A percentile compares a stretch with the other conserved stretches of the same genome.
phyloP scores from a whole-genome alignment of 208 protist genomes.

The Trypanosoma mega region DNA sequence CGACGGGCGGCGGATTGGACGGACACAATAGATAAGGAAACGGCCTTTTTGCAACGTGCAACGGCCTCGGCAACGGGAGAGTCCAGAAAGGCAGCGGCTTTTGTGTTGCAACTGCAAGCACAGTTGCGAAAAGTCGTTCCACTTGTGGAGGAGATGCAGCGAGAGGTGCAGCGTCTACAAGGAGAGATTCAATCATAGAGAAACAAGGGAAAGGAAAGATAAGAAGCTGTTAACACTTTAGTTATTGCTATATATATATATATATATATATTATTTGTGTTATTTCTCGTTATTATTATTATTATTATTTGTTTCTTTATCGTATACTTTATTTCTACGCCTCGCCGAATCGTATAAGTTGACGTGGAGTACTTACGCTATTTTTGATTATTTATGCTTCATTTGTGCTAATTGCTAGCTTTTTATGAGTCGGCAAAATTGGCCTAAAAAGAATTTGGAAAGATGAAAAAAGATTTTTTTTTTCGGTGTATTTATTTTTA shows the following conservation, averaged over 20 bases:
- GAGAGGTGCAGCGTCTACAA: constrained; percentile 12
- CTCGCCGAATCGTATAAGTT: too few relatives aligned
- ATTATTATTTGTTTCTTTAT: constrained; percentile 14
- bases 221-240: too few relatives aligned
- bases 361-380: too few relatives aligned
- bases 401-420: too few relatives aligned
- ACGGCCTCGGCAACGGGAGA: background rate
- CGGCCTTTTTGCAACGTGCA: background rate
- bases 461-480: too few relatives aligned
- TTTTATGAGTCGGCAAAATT: too few relatives aligned
- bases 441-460: too few relatives aligned
- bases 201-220: background rate
- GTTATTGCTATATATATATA: too few relatives aligned
- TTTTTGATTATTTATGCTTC: too few relatives aligned
- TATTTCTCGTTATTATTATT: background rate
- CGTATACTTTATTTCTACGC: constrained; percentile 6
- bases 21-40: constrained; percentile 10
- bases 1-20: background rate
- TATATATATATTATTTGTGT: too few relatives aligned
- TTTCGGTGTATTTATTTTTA: too few relatives aligned
- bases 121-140: constrained; percentile 11
- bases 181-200: background rate
- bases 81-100: background rate
- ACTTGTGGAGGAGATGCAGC: constrained; percentile 9
- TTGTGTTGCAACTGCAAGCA: constrained; percentile 6